Evolutionary conservation across 2,329 filamentous ascomycete species (phyloP), one percentile per base, ranked within the genome.

Genomic region (Nigrospora sphaerica): DNA sequence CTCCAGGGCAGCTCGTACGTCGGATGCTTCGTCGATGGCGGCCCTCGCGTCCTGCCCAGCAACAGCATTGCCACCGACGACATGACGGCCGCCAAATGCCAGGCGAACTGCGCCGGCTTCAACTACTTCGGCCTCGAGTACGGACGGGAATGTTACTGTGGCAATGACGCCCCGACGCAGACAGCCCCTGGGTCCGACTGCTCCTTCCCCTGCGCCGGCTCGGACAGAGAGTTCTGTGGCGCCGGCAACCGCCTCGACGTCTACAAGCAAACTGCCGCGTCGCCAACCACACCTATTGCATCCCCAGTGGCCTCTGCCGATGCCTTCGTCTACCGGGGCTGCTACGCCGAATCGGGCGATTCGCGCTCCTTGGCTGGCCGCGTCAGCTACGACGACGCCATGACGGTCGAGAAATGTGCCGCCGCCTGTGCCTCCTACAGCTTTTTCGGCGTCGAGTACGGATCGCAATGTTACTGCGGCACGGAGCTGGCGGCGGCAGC

Each of bases 91-190:
- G 52, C 54, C 12, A 48, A 46, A 19, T 67, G 64, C 48, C 56
- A 64, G 2, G 31, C 47, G 7, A 46, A 49, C 39, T 66, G 63
- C 57, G 54, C 49, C 43, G 49, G 53, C 16, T 65, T 61, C 52
- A 46, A 49, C 12, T 68, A 63, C 46, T 64, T 62, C 7, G 68
- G 67, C 3, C 53, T 68, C 17, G 65, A 69, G 54, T 65, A 65
- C 46, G 64, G 64, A 6, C 53, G 57, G 0, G 61, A 70, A 50
- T 72, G 70, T 55, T 70, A 64, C 56, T 72, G 68, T 42, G 65
- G 62, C 13, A 56, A 66, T 42, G 37, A 14, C 7, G 48, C 41
- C 37, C 52, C 49, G 31, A 42, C 41, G 12, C 54, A 39, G 45
- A 41, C 36, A 31, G 50, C 49, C n/a, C 40, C 38, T 2, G 41